phyloP scores from a whole-genome alignment of 495 filamentous ascomycete species.

The Haplographium delicatum region DNA sequence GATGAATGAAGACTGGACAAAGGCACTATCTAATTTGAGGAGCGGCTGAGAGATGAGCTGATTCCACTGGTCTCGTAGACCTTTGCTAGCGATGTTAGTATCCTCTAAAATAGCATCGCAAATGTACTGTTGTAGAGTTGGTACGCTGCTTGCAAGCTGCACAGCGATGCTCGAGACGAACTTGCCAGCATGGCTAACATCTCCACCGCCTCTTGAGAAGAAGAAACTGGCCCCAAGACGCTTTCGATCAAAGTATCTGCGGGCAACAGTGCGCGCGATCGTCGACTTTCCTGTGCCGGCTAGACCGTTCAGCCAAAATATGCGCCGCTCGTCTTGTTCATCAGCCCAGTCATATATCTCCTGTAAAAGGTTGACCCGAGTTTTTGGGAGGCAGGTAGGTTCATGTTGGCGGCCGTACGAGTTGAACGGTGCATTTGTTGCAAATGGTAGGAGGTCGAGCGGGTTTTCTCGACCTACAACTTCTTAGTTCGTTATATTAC shows the following conservation, averaged over 20 bases:
- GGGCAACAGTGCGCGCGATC: not conserved
- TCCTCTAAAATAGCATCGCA: not conserved
- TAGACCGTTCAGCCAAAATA: not conserved
- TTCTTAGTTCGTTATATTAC: no score
- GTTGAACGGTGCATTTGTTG: not conserved
- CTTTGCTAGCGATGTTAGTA: not conserved
- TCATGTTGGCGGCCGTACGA: not conserved
- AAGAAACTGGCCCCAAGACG: not conserved
- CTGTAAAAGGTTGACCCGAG: not conserved
- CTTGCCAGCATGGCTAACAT: not conserved
- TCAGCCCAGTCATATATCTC: not conserved
- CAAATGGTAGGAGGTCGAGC: no score
- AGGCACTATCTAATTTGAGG: not conserved
- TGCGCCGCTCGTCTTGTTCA: not conserved
- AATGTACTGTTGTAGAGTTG: not conserved
- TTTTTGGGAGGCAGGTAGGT: not conserved
- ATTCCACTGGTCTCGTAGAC: not conserved
- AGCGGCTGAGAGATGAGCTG: not conserved
- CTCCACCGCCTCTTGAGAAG: not conserved
- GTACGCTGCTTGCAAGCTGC: not conserved
- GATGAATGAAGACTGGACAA: not conserved
- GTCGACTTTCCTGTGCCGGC: slow-evolving; percentile 23
- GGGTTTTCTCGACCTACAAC: no score
- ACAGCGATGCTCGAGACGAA: not conserved
- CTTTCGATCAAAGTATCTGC: not conserved